Percentiles rank a stretch among this genome's conserved stretches.
Conservation (phyloP, 2,329 filamentous ascomycete species). For the Fusarium miscanthi region DNA sequence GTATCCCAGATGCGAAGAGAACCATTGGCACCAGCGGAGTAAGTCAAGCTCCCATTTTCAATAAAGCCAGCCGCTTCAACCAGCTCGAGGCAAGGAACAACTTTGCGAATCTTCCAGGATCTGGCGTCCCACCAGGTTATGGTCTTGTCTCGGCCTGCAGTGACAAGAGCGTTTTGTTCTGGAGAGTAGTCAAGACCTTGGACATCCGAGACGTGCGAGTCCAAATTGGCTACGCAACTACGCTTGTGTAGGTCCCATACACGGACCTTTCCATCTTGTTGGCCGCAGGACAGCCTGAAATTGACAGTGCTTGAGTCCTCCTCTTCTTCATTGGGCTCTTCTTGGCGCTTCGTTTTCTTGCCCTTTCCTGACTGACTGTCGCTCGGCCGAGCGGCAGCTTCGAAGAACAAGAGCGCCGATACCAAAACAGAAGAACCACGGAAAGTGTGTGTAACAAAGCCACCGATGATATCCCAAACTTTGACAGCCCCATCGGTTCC, state of each 20-base stretch:
- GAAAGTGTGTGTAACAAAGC: constrained; percentile 95
- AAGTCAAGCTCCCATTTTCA: constrained; percentile 76
- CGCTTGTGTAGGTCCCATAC: constrained; percentile 93
- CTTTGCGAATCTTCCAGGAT: constrained; percentile 84
- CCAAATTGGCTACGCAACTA: constrained; percentile 78
- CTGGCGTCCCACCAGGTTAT: constrained; percentile 89
- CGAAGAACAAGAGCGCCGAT: constrained; percentile 92
- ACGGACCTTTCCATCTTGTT: constrained; percentile 91
- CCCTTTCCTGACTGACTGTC: constrained; percentile 45
- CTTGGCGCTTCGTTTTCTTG: constrained; percentile 49
- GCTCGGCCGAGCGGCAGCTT: constrained; percentile 65
- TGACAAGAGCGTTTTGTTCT: constrained; percentile 79
- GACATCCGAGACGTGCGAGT: constrained; percentile 97
- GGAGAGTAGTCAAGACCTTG: constrained; percentile 84
- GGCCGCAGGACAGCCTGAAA: constrained; percentile 88
- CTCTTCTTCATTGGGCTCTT: constrained; percentile 56
- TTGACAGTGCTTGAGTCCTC: constrained; percentile 59
- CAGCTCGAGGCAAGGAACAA: constrained; percentile 86
- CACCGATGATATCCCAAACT: constrained; percentile 92
- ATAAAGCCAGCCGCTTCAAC: constrained; percentile 88
- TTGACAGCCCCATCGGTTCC: constrained; percentile 94
- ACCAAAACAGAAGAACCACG: constrained; percentile 92
- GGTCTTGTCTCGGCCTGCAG: constrained; percentile 91
- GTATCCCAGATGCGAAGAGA: constrained; percentile 86
- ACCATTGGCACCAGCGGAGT: constrained; percentile 86